A percentile compares a stretch with the other conserved stretches of the same genome.
phyloP scores from a whole-genome alignment of 2,329 filamentous ascomycete genomes.

The Scleromitrula shiraiana region DNA sequence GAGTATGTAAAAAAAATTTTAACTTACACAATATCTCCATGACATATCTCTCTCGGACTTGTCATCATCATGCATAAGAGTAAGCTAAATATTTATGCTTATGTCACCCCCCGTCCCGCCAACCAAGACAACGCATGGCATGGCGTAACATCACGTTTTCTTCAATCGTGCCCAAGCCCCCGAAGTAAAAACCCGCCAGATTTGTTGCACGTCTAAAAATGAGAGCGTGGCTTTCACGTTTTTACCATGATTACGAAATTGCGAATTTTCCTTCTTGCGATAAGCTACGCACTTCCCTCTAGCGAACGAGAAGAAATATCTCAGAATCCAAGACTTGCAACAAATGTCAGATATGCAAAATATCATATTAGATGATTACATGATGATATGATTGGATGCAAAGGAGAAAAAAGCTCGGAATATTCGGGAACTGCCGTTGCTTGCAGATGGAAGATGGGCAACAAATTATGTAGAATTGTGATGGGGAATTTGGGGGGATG shows the following conservation, averaged over 20 bases:
- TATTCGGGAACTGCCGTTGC: not conserved
- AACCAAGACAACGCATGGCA: not conserved
- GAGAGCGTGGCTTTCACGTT: constrained; percentile 11
- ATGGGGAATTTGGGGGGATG: not conserved
- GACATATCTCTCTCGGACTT: too few species aligned
- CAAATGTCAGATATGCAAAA: constrained; percentile 9
- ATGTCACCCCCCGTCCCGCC: not conserved
- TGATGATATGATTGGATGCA: not conserved
- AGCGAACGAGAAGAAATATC: not conserved
- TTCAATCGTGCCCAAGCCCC: not conserved
- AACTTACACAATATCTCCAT: too few species aligned
- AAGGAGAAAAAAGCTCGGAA: not conserved
- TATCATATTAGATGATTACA: not conserved
- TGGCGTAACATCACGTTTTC: not conserved
- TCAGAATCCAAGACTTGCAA: constrained; percentile 2
- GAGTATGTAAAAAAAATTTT: too few species aligned
- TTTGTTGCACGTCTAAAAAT: constrained; percentile 9
- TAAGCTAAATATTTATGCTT: not conserved
- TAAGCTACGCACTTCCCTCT: too few species aligned
- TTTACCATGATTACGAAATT: constrained; percentile 4
- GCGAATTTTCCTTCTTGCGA: not conserved
- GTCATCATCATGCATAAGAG: not conserved
- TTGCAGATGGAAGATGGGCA: not conserved
- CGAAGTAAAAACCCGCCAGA: not conserved
- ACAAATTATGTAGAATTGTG: constrained; percentile 7